Conservation (phyloP, 768 basidiomycete genomes). For the Lentinus brumalis region DNA sequence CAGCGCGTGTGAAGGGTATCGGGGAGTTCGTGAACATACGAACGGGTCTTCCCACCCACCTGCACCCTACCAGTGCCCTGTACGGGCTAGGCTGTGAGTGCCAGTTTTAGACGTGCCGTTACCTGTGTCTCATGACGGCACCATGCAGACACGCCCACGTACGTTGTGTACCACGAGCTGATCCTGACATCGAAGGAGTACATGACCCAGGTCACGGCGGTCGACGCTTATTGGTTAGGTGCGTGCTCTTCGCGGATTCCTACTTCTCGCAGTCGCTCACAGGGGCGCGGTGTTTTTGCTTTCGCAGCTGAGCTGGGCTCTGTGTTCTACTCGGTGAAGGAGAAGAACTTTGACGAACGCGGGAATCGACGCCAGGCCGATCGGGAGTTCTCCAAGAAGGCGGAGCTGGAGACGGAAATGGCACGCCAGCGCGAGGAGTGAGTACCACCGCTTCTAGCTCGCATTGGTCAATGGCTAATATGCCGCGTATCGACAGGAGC, state of each 20-base stretch:
- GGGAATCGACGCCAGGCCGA: slow-evolving; percentile 78
- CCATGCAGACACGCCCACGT: slow-evolving; percentile 83
- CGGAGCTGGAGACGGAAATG: slow-evolving; percentile 92
- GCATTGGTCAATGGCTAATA: background rate
- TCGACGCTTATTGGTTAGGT: slow-evolving; percentile 98
- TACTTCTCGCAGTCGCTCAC: background rate
- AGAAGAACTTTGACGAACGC: slow-evolving; percentile 95
- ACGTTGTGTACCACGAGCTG: slow-evolving; percentile 96
- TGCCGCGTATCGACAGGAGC: slow-evolving; percentile 40
- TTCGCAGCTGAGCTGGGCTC: slow-evolving; percentile 85
- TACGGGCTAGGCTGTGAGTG: slow-evolving; percentile 92
- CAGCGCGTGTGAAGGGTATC: slow-evolving; percentile 96
- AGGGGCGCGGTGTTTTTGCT: slow-evolving; percentile 1
- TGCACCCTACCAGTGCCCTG: slow-evolving; percentile 95
- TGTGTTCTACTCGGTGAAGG: slow-evolving; percentile 96
- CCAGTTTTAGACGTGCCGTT: background rate
- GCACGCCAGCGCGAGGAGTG: slow-evolving; percentile 80
- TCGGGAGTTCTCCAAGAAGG: slow-evolving; percentile 88
- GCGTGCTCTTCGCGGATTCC: slow-evolving; percentile 27
- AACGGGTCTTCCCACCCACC: slow-evolving; percentile 90
- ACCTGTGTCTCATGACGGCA: background rate
- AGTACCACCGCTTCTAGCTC: background rate
- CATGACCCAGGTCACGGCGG: slow-evolving; percentile 98
- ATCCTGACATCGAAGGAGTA: slow-evolving; percentile 96
- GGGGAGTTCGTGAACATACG: slow-evolving; percentile 98